Evolutionary conservation across 1,139 yeast genomes (phyloP).

Genomic region (Sugiyamaella paludigena): DNA sequence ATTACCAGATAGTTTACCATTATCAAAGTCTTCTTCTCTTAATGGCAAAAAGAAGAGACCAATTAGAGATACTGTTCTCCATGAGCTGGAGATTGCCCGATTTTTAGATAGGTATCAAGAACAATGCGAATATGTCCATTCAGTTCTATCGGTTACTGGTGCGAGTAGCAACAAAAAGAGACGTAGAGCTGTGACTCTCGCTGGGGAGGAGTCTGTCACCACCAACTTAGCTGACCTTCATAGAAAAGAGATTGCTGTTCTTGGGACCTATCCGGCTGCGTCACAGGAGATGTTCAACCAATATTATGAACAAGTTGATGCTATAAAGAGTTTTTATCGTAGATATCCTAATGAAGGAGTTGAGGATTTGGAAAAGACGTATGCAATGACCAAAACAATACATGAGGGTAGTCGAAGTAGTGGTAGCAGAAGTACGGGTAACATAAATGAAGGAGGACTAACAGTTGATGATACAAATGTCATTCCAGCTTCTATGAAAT

Average conservation of each 20-base stretch:
- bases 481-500: constrained; percentile 3
- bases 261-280: constrained; percentile 1
- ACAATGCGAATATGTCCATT: constrained; percentile 37
- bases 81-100: constrained; percentile 64
- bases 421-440: background rate
- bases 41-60: constrained; percentile 41
- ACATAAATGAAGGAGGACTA: constrained; percentile 13
- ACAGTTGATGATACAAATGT: constrained; percentile 9
- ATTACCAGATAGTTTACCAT: constrained; percentile 37
- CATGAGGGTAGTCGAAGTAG: too few relatives aligned
- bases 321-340: constrained; percentile 38
- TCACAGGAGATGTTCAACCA: constrained; percentile 34
- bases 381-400: constrained; percentile 33
- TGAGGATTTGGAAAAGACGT: constrained; percentile 40
- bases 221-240: constrained; percentile 14
- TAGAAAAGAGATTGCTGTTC: constrained; percentile 16
- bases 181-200: constrained; percentile 2
- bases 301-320: constrained; percentile 46
- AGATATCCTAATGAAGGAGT: constrained; percentile 37
- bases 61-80: constrained; percentile 49
- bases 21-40: constrained; percentile 29
- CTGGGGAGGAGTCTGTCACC: constrained; percentile 19
- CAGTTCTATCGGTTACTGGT: constrained; percentile 1
- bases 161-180: background rate
- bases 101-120: constrained; percentile 51